Evolutionary conservation across 805 yeast species (phyloP), one percentile per base, ranked within the genome.

Genomic region (Candida ficus): DNA sequence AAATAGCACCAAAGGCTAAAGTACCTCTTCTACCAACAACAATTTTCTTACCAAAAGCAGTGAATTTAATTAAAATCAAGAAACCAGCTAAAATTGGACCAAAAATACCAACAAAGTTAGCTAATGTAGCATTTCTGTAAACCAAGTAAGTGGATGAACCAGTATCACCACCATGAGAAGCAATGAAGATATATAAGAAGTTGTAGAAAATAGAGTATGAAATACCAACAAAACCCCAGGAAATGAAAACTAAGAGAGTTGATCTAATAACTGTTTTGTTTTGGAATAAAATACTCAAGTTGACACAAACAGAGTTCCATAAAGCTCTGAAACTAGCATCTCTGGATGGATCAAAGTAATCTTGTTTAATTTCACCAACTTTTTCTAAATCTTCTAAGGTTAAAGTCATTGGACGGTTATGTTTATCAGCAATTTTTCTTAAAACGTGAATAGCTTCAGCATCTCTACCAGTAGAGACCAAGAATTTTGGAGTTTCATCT

Each of bases 1-100:
- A 53, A 3, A 78, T 20, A 7, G 78, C 69, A 19, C 83, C 78
- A 27, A 66, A 58, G 1, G 62, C 60, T 68, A 79, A 65, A 1
- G 80, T 68, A 8, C 83, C 83, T 50, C 76, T 69, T 56, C 83
- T 66, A 6, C 83, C 81, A 26, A 76, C 62, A n/a, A 38, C 20
- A 7, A 42, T 23, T 1, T 37, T 18, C 29, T 36, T 48, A 7
- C 46, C 46, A 18, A 32, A 37, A 1, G 30, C 35, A 4, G 33
- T 45, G 39, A 50, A 48, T 19, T 46, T 50, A 30, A 47, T 35
- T 12, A 46, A 27, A 18, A 52, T 50, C 33, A 54, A 14, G 36
- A 48, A 59, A 36, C 75, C 78, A 4, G 71, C 78, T 28, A 73
- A 55, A 11, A 72, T 49, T 12, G 79, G 79, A 17, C 79, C 80